A percentile compares a stretch with the other conserved stretches of the same genome.
These are phyloP conservation scores for Sambucus nigra DNA, from an alignment of 129 eudicot species.

Conservation along the genomic window DNA sequence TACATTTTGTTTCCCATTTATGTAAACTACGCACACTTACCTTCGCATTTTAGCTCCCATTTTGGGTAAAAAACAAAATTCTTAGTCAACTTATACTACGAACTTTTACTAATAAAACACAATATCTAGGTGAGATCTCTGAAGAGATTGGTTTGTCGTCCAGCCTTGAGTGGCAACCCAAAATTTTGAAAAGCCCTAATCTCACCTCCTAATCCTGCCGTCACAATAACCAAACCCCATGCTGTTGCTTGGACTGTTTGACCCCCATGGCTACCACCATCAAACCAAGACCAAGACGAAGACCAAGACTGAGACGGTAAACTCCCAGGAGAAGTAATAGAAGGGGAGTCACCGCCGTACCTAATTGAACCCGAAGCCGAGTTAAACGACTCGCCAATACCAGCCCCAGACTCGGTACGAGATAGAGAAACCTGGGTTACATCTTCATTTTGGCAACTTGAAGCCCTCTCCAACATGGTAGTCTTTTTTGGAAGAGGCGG, in stretches of 20 bases:
- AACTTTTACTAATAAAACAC: background rate
- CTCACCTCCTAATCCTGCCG: constrained; percentile 78
- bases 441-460: constrained; percentile 33
- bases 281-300: constrained; percentile 36
- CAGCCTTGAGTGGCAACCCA: constrained; percentile 66
- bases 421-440: constrained; percentile 20
- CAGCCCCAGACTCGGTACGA: constrained; percentile 31
- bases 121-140: constrained; percentile 18
- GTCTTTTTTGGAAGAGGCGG: constrained; percentile 62
- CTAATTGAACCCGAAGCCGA: constrained; percentile 29
- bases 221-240: constrained; percentile 86
- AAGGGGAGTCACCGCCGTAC: constrained; percentile 32
- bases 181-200: constrained; percentile 81
- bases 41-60: too few species aligned
- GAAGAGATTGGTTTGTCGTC: constrained; percentile 53
- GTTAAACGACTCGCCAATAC: constrained; percentile 27
- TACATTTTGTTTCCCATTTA: background rate
- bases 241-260: constrained; percentile 53
- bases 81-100: background rate
- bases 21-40: too few species aligned
- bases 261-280: constrained; percentile 29
- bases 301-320: constrained; percentile 35
- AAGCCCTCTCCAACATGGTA: constrained; percentile 17
- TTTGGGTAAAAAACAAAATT: background rate
- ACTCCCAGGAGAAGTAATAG: constrained; percentile 24